Percentiles rank a stretch among this genome's conserved stretches.
These are phyloP conservation scores for Anthoceros angustus DNA, from an alignment of 225 moss, liverwort and hornwort species.

Conservation along the genomic window DNA sequence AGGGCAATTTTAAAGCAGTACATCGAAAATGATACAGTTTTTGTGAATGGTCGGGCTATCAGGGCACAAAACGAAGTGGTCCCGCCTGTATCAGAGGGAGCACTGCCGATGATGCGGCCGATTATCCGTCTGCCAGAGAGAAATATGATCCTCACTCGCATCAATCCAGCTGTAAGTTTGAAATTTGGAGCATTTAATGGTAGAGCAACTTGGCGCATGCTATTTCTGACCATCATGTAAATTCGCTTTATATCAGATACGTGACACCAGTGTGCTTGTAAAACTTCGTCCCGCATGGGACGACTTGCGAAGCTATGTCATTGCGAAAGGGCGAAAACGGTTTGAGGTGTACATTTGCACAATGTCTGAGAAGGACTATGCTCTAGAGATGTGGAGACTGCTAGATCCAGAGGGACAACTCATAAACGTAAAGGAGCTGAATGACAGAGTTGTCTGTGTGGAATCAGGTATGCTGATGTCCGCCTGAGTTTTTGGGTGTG, in stretches of 20 bases:
- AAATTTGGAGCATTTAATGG: not conserved
- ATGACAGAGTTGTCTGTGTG: conserved; percentile 93
- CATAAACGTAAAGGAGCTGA: conserved; percentile 77
- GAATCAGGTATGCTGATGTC: conserved; percentile 49
- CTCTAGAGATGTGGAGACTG: conserved; percentile 98
- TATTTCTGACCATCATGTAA: not conserved
- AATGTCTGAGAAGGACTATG: conserved; percentile 99
- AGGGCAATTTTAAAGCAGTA: conserved; percentile 84
- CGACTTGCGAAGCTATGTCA: conserved; percentile 72
- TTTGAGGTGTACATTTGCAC: conserved; percentile 99
- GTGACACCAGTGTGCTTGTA: conserved; percentile 94
- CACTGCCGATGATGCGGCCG: conserved; percentile 64
- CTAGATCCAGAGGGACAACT: conserved; percentile 88
- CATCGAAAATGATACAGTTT: conserved; percentile 87
- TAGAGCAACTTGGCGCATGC: not conserved
- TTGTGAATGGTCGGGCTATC: conserved; percentile 67
- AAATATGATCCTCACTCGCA: conserved; percentile 85
- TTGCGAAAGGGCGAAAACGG: conserved; percentile 90
- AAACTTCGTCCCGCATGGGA: conserved; percentile 93
- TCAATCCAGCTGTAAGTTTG: conserved; percentile 54
- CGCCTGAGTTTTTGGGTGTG: not conserved
- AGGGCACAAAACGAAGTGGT: conserved; percentile 86
- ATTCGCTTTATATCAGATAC: conserved; percentile 27
- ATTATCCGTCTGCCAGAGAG: conserved; percentile 82
- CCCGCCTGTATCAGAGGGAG: conserved; percentile 75